Conservation (phyloP, 108 stramenopile species). For the Nannochloropsis granulata region DNA sequence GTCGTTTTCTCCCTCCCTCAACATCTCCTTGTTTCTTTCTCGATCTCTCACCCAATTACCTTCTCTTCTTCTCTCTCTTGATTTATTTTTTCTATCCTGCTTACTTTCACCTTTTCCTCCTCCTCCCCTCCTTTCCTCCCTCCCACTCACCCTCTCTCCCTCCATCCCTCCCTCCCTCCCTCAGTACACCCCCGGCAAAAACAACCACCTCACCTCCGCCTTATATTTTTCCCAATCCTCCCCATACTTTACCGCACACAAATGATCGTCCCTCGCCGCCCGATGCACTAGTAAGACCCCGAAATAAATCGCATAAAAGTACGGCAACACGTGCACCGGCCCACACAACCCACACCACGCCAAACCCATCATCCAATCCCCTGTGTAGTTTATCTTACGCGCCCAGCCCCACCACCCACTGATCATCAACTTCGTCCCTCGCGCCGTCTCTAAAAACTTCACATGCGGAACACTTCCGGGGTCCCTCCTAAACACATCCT, state of each 20-base stretch:
- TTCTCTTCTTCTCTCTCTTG: too few species aligned
- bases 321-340: constrained; percentile 61
- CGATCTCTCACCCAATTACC: too few species aligned
- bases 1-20: too few species aligned
- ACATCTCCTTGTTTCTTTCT: too few species aligned
- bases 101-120: too few species aligned
- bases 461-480: constrained; percentile 43
- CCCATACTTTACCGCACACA: constrained; percentile 85
- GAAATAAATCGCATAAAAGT: constrained; percentile 93
- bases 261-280: constrained; percentile 79
- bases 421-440: constrained; percentile 50
- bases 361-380: constrained; percentile 94
- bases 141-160: neutral
- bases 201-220: constrained; percentile 69
- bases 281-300: constrained; percentile 81
- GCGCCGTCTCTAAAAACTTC: constrained; percentile 25
- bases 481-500: constrained; percentile 81
- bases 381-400: constrained; percentile 97
- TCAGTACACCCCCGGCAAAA: constrained; percentile 80
- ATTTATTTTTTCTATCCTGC: too few species aligned
- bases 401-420: constrained; percentile 96
- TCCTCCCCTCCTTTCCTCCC: too few species aligned
- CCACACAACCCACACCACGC: constrained; percentile 89
- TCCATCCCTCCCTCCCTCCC: neutral
- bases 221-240: constrained; percentile 89